Evolutionary conservation across 169 alveolate species (phyloP).

Genomic region (Blepharisma undulans): DNA sequence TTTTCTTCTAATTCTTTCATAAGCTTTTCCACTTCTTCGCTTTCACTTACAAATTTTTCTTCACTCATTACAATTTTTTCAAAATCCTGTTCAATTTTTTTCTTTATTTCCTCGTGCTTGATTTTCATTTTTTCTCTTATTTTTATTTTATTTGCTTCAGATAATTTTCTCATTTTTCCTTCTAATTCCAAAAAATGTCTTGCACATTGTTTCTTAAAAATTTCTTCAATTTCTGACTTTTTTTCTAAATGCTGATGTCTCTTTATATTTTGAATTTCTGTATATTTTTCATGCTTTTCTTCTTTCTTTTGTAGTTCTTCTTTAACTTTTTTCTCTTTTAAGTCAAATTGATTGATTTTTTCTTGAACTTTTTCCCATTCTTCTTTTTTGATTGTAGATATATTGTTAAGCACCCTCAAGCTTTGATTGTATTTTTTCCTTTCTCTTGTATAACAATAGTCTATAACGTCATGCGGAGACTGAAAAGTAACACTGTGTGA

Average conservation of each 20-base stretch:
- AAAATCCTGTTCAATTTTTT: not conserved
- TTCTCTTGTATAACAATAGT: not conserved
- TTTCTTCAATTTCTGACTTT: not conserved
- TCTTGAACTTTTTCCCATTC: not conserved
- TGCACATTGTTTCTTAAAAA: not conserved
- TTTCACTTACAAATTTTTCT: not conserved
- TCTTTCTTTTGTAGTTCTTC: not conserved
- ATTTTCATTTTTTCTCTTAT: not conserved
- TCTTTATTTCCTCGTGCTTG: not conserved
- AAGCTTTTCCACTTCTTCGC: not conserved
- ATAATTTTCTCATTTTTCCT: not conserved
- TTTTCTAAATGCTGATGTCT: conserved; percentile 4
- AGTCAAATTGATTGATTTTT: not conserved
- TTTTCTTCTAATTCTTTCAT: conserved; percentile 1
- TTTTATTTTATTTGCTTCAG: not conserved
- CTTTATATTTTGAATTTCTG: not conserved
- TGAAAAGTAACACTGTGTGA: not conserved
- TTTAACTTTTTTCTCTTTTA: not conserved
- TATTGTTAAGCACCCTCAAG: not conserved
- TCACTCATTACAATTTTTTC: not conserved
- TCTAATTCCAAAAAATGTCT: not conserved
- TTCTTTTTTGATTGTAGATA: not conserved
- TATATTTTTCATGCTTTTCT: not conserved
- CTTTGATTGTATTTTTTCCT: not conserved
- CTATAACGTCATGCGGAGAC: conserved; percentile 6